These are phyloP conservation scores for Atkinsonella texensis DNA, from an alignment of 2,329 filamentous ascomycete genomes.

Conservation along the genomic window DNA sequence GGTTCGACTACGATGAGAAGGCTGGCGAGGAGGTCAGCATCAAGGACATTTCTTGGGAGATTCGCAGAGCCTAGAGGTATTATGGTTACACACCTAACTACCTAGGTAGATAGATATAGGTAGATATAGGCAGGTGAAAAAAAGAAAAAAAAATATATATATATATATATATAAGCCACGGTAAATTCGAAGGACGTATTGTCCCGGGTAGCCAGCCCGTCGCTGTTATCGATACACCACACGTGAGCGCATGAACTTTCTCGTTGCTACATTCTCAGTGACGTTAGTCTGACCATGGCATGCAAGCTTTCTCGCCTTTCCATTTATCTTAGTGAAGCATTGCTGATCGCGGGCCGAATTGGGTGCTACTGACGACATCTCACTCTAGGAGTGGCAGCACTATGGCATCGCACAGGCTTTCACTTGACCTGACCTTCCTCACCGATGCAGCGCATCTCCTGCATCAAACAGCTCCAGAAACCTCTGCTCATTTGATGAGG, in stretches of 20 bases:
- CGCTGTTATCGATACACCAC: conserved; percentile 1
- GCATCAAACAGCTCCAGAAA: conserved; percentile 37
- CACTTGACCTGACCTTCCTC: conserved; percentile 29
- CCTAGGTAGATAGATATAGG: no score
- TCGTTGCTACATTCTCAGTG: background rate
- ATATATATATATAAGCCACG: no score
- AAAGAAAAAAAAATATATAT: no score
- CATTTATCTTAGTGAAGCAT: background rate
- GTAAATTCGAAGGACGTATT: no score
- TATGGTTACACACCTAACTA: no score
- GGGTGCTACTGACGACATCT: background rate
- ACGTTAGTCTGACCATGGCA: background rate
- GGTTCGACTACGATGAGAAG: conserved; percentile 98
- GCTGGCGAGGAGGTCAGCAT: conserved; percentile 83
- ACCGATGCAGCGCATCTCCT: conserved; percentile 49
- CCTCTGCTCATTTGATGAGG: conserved; percentile 48
- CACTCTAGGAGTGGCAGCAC: background rate
- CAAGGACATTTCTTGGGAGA: conserved; percentile 78
- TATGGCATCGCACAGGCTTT: conserved; percentile 12
- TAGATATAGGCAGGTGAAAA: no score
- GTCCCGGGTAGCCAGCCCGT: background rate
- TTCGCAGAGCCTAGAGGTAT: conserved; percentile 50
- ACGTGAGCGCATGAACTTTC: background rate
- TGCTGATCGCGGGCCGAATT: background rate
- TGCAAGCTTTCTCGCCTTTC: background rate